Conservation (phyloP, 257 asterid species). For the Cynanchum wilfordii region DNA sequence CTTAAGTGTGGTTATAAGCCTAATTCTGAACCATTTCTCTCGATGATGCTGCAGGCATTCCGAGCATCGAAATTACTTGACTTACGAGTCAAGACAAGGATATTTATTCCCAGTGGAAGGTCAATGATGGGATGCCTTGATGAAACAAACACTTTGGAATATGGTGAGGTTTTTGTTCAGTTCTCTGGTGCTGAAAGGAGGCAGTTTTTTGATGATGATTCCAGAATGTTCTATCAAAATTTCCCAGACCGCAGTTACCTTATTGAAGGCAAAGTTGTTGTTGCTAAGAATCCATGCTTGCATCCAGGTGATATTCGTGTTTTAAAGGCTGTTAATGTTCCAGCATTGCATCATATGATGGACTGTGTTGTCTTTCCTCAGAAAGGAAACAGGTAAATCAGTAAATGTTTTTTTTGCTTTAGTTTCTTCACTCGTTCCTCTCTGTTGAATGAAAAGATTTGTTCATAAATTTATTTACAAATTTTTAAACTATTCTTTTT, state of each 20-base stretch:
- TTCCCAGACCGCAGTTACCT: constrained; percentile 19
- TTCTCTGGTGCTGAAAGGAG: constrained; percentile 39
- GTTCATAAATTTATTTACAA: not conserved
- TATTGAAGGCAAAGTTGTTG: constrained; percentile 49
- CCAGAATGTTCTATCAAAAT: constrained; percentile 15
- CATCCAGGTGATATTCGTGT: constrained; percentile 97
- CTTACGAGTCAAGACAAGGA: constrained; percentile 53
- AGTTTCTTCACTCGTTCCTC: not conserved
- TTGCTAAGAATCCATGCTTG: constrained; percentile 93
- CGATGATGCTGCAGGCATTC: constrained; percentile 83
- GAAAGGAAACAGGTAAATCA: constrained; percentile 60
- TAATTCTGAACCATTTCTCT: constrained; percentile 70
- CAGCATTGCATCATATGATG: constrained; percentile 68
- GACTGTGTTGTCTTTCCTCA: constrained; percentile 87
- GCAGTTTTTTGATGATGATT: constrained; percentile 27
- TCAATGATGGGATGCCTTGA: constrained; percentile 94
- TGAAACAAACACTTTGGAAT: constrained; percentile 65
- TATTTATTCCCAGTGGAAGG: constrained; percentile 64
- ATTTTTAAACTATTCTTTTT: not conserved
- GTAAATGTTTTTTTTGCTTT: no score
- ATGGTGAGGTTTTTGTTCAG: constrained; percentile 85
- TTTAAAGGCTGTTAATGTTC: constrained; percentile 54
- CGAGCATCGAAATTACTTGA: constrained; percentile 69
- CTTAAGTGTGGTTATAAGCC: constrained; percentile 85
- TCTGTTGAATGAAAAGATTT: not conserved